These are phyloP conservation scores for Colletotrichum tofieldiae DNA, from an alignment of 2,329 filamentous ascomycete genomes.

Conservation along the genomic window DNA sequence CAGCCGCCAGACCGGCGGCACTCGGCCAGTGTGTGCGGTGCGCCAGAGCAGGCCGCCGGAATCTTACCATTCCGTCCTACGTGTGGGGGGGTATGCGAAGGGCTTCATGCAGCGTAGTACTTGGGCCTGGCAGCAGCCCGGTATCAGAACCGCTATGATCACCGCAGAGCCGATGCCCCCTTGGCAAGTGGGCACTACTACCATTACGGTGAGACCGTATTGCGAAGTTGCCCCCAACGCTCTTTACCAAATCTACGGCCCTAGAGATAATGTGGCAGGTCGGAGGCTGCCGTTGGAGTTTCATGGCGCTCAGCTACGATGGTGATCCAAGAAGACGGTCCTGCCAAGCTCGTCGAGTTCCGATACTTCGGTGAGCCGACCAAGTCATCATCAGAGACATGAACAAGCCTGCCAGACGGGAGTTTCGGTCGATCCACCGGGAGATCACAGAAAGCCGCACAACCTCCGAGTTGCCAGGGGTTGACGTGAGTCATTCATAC, in stretches of 20 bases:
- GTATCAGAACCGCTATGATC: background rate
- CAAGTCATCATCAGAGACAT: background rate
- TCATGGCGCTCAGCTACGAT: accelerated
- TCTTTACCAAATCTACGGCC: no score
- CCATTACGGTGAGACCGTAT: no score
- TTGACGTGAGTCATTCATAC: no score
- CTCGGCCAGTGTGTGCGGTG: background rate
- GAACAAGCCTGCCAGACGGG: background rate
- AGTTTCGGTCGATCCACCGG: background rate
- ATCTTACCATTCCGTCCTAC: background rate
- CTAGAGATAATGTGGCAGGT: no score
- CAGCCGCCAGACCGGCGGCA: no score
- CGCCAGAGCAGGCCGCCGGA: background rate
- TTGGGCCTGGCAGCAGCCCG: background rate
- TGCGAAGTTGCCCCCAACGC: no score
- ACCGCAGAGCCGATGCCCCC: background rate
- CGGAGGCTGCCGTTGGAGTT: background rate
- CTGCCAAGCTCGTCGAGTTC: background rate
- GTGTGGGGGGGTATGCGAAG: background rate
- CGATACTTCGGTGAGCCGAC: background rate
- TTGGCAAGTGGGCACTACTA: no score
- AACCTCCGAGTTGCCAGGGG: background rate
- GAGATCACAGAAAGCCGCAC: background rate
- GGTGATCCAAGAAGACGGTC: background rate
- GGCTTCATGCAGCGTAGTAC: no score